Evolutionary conservation across 2,329 filamentous ascomycete genomes (phyloP).

Genomic region (Herpotrichia juniperi): DNA sequence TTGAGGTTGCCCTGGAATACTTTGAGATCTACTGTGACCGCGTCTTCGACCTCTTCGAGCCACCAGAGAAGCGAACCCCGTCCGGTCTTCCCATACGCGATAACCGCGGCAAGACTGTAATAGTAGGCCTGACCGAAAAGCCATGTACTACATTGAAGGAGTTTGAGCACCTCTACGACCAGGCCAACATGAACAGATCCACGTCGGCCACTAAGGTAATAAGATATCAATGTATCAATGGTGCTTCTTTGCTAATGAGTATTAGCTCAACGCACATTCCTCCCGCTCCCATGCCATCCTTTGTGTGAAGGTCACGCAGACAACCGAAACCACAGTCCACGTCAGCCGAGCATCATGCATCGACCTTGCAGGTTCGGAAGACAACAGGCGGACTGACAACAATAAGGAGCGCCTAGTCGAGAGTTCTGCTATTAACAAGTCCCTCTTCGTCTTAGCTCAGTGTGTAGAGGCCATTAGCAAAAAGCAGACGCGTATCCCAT

Average conservation of each 20-base stretch:
- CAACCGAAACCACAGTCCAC: conserved; percentile 67
- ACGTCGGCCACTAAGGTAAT: conserved; percentile 81
- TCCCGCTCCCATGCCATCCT: conserved; percentile 90
- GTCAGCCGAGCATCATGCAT: conserved; percentile 90
- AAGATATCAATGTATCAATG: not conserved
- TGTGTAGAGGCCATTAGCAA: conserved; percentile 93
- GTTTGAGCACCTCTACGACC: conserved; percentile 87
- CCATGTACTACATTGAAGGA: conserved; percentile 85
- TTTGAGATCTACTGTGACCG: conserved; percentile 98
- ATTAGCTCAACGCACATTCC: conserved; percentile 81
- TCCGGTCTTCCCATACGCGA: conserved; percentile 83
- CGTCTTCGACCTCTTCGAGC: conserved; percentile 87
- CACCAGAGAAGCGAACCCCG: conserved; percentile 83
- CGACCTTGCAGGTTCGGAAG: conserved; percentile 92
- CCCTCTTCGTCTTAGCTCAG: conserved; percentile 89
- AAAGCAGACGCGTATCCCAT: conserved; percentile 79
- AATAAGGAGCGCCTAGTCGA: conserved; percentile 92
- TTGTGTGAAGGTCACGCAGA: conserved; percentile 85
- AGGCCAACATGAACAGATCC: conserved; percentile 87
- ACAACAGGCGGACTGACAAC: conserved; percentile 93
- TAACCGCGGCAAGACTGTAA: conserved; percentile 83
- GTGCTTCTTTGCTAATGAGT: conserved; percentile 2
- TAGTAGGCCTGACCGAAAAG: conserved; percentile 84
- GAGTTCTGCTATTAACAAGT: conserved; percentile 97
- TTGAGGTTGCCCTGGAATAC: conserved; percentile 81